Evolutionary conservation across 2,329 filamentous ascomycete genomes (phyloP).

Genomic region (Magnaporthiopsis incrustans): DNA sequence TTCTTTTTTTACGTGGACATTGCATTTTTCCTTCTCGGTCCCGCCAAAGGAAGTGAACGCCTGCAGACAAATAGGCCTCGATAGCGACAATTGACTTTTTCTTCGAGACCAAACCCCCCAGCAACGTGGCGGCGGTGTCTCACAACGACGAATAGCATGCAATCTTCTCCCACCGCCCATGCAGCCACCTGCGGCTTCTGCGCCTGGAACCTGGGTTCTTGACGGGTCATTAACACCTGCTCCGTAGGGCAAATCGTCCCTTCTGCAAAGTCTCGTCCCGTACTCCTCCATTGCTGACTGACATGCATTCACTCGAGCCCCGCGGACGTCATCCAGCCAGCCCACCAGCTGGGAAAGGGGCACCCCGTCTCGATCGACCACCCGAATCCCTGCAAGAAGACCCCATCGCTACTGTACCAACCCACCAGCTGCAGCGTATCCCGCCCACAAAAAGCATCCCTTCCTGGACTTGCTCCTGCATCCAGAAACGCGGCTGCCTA

Average conservation of each 20-base stretch:
- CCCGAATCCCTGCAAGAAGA: neutral
- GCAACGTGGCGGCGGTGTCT: neutral
- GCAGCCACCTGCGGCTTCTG: neutral
- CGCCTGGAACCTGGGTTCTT: too few species aligned
- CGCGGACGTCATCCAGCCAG: neutral
- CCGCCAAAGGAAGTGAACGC: neutral
- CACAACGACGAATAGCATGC: too few species aligned
- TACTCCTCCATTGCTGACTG: neutral
- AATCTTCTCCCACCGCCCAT: neutral
- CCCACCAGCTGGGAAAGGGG: neutral
- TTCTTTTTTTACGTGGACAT: neutral
- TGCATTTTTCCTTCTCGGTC: neutral
- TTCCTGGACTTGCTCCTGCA: neutral
- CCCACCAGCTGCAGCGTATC: neutral
- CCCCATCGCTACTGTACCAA: neutral
- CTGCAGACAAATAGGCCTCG: neutral
- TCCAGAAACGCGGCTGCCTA: neutral
- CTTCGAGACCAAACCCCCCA: neutral
- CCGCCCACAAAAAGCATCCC: neutral
- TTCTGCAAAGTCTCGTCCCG: neutral
- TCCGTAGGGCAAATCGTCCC: neutral
- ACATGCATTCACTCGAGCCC: neutral
- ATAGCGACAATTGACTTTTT: neutral
- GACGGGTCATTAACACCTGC: neutral
- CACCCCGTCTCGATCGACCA: too few species aligned